Evolutionary conservation across 2,329 filamentous ascomycete genomes (phyloP).

Genomic region (Fusarium tanahbumbuense): DNA sequence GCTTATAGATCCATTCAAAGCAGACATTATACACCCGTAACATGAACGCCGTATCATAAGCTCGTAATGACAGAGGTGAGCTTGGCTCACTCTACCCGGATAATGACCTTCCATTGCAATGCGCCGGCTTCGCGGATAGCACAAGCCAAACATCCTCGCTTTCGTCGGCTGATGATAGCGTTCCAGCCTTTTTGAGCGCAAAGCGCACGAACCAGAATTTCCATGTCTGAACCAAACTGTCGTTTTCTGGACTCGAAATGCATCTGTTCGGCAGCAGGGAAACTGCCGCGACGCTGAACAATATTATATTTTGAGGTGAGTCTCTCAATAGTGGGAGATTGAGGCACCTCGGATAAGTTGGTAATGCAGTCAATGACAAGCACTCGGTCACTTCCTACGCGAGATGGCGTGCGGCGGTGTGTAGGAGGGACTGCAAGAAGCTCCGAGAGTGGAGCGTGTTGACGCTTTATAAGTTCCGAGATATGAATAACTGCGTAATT

Average conservation of each 20-base stretch:
- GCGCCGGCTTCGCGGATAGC: slow-evolving; percentile 80
- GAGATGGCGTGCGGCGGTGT: slow-evolving; percentile 45
- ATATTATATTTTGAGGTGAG: slow-evolving; percentile 49
- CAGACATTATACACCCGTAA: slow-evolving; percentile 5
- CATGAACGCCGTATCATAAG: slow-evolving; percentile 28
- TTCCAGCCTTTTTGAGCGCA: slow-evolving; percentile 81
- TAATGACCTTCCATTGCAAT: slow-evolving; percentile 75
- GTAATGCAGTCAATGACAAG: slow-evolving; percentile 74
- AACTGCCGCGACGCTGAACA: slow-evolving; percentile 52
- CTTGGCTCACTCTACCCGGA: slow-evolving; percentile 62
- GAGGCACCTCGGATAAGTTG: slow-evolving; percentile 59
- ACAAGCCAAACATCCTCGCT: slow-evolving; percentile 77
- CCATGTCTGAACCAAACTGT: slow-evolving; percentile 72
- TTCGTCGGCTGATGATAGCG: slow-evolving; percentile 74
- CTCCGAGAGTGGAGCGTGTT: slow-evolving; percentile 59
- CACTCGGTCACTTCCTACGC: slow-evolving; percentile 53
- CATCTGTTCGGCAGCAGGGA: slow-evolving; percentile 63
- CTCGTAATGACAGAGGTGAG: not conserved
- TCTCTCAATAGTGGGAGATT: slow-evolving; percentile 60
- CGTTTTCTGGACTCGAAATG: slow-evolving; percentile 67
- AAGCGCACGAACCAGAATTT: slow-evolving; percentile 77
- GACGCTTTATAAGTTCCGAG: slow-evolving; percentile 64
- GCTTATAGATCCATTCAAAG: slow-evolving; percentile 1
- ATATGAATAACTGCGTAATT: slow-evolving; percentile 71
- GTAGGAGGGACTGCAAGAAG: slow-evolving; percentile 55